Conservation (phyloP, 1,284 basidiomycete genomes). For the Earliella scabrosa region DNA sequence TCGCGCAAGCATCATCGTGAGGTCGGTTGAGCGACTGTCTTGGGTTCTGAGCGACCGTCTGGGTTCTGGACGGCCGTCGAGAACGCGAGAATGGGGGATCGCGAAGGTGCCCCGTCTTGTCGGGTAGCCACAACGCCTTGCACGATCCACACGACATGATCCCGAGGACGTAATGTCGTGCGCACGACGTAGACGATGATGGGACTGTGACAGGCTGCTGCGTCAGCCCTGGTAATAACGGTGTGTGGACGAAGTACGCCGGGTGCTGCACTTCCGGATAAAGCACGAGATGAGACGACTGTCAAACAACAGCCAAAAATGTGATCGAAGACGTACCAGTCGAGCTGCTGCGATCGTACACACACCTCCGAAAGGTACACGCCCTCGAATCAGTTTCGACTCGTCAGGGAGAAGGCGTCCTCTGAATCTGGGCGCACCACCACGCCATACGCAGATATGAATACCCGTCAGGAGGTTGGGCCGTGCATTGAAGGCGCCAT, state of each 20-base stretch:
- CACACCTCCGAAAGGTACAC: neutral
- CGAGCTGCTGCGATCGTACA: neutral
- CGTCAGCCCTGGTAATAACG: too few relatives aligned
- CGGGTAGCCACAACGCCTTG: too few relatives aligned
- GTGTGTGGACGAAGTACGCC: too few relatives aligned
- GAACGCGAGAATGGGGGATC: neutral
- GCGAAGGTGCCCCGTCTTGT: too few relatives aligned
- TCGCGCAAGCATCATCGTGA: neutral
- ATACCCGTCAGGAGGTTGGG: neutral
- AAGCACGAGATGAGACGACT: neutral
- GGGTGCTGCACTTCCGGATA: neutral
- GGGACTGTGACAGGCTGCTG: neutral
- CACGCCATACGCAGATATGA: neutral
- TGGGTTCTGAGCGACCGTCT: too few relatives aligned
- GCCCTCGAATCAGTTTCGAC: slow-evolving; percentile 2
- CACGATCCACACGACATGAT: too few relatives aligned
- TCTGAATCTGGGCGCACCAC: neutral
- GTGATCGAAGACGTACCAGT: neutral
- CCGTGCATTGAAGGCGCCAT: neutral
- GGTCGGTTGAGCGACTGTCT: too few relatives aligned
- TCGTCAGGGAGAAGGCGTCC: neutral
- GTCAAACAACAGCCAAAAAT: neutral
- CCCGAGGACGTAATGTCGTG: neutral
- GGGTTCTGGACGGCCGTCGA: neutral
- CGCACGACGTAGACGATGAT: neutral